Percentiles rank a stretch among this genome's conserved stretches.
Evolutionary conservation across 257 asterid genomes (phyloP).

Genomic region (Solanum ahanhuiri): DNA sequence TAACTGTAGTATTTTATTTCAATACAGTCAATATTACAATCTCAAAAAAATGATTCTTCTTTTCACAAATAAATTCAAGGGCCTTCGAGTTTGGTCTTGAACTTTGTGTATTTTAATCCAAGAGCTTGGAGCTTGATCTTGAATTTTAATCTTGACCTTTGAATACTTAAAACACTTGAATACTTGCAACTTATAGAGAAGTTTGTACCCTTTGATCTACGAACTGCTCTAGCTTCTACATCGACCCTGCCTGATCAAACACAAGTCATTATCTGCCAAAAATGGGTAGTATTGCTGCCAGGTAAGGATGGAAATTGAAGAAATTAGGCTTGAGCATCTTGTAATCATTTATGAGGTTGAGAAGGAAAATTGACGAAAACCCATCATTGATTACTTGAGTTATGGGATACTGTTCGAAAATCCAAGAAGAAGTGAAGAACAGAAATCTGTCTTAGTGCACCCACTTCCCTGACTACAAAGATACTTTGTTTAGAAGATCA

Average conservation of each 20-base stretch:
- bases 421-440: background rate
- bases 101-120: background rate
- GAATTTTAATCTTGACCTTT: background rate
- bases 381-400: background rate
- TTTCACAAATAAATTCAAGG: background rate
- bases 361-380: background rate
- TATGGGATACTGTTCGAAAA: background rate
- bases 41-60: background rate
- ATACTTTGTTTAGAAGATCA: background rate
- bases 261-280: background rate
- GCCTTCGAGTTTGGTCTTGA: background rate
- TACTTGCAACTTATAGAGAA: background rate
- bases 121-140: background rate
- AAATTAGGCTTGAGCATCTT: background rate
- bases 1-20: background rate
- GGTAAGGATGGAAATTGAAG: background rate
- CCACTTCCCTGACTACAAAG: background rate
- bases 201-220: background rate
- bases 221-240: background rate
- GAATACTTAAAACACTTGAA: background rate
- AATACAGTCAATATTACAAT: background rate
- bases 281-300: background rate
- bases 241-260: background rate
- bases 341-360: background rate
- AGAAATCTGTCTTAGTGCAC: background rate